These are phyloP conservation scores for Lodderomyces parapsilosis DNA, from an alignment of 1,139 yeast species.

Conservation along the genomic window DNA sequence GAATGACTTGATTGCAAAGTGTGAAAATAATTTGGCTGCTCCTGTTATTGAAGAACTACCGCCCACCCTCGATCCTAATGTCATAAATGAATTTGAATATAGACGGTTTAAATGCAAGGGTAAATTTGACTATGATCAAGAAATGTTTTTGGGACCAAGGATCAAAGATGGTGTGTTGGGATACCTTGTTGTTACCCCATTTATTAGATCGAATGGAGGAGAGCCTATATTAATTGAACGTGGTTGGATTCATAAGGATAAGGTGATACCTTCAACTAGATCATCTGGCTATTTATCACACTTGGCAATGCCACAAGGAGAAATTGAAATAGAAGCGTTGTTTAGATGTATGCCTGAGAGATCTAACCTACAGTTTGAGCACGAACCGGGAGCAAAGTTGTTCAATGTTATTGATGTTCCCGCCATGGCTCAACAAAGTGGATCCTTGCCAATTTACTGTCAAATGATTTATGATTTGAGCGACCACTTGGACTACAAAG, in stretches of 20 bases:
- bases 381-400: constrained; percentile 59
- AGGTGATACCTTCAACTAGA: constrained; percentile 64
- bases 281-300: constrained; percentile 48
- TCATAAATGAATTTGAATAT: constrained; percentile 71
- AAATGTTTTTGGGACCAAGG: constrained; percentile 91
- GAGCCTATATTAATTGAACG: constrained; percentile 74
- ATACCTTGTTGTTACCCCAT: constrained; percentile 78
- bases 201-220: constrained; percentile 73
- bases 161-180: constrained; percentile 75
- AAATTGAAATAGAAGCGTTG: constrained; percentile 69
- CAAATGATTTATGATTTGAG: constrained; percentile 69
- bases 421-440: constrained; percentile 72
- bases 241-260: constrained; percentile 86
- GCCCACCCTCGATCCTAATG: constrained; percentile 51
- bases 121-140: constrained; percentile 77
- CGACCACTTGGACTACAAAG: constrained; percentile 57
- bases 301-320: constrained; percentile 72
- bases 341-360: constrained; percentile 70
- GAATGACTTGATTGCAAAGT: constrained; percentile 72
- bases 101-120: constrained; percentile 76
- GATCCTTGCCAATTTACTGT: constrained; percentile 70
- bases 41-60: constrained; percentile 72
- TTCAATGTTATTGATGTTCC: constrained; percentile 75
- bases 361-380: constrained; percentile 75
- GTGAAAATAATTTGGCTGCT: constrained; percentile 77